Evolutionary conservation across 2,329 filamentous ascomycete species (phyloP).

Genomic region (Onygena corvina): DNA sequence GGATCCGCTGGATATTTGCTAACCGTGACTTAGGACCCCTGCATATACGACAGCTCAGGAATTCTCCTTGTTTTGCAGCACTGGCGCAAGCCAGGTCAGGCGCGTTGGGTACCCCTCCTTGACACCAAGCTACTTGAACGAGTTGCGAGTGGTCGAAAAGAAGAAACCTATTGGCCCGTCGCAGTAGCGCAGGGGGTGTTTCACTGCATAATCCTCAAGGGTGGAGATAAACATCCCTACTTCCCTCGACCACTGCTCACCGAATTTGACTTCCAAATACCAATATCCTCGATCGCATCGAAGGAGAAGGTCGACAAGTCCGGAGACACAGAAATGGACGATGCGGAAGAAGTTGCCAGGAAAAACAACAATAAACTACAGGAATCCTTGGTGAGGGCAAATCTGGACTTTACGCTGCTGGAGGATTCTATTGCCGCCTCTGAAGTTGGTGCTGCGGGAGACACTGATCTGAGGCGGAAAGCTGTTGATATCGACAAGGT

Average conservation of each 20-base stretch:
- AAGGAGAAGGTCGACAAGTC: constrained; percentile 28
- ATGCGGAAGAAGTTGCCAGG: constrained; percentile 35
- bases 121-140: constrained; percentile 78
- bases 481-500: constrained; percentile 84
- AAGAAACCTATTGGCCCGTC: constrained; percentile 88
- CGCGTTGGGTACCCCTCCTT: constrained; percentile 80
- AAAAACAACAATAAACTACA: constrained; percentile 53
- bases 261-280: constrained; percentile 86
- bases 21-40: constrained; percentile 56
- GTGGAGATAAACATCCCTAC: constrained; percentile 82
- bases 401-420: constrained; percentile 59
- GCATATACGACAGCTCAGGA: constrained; percentile 88
- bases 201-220: constrained; percentile 98
- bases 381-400: constrained; percentile 66
- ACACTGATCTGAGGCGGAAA: constrained; percentile 53
- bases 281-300: constrained; percentile 49
- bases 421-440: constrained; percentile 61
- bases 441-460: constrained; percentile 52
- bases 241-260: constrained; percentile 80
- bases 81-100: constrained; percentile 77
- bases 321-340: constrained; percentile 29
- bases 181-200: constrained; percentile 85
- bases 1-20: constrained; percentile 2
- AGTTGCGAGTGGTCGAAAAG: constrained; percentile 70
- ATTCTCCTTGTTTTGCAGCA: constrained; percentile 78